Base-by-base conservation (phyloP, 768 basidiomycete genomes). In the Mycena indigotica region DNA sequence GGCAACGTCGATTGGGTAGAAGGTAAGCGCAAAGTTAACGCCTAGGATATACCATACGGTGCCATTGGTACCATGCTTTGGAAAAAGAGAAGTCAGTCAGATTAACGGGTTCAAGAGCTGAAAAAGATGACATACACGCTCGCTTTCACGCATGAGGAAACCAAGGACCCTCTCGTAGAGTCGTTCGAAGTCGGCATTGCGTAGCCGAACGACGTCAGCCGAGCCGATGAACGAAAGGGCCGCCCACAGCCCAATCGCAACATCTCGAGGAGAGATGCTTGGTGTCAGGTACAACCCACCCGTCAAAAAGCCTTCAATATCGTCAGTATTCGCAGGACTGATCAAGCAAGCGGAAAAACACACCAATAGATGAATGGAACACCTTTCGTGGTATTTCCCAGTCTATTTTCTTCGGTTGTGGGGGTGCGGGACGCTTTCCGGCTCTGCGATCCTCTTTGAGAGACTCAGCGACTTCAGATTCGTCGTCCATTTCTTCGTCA, bases 11-110 rank as follows among this genome's bases (percentile, higher is more conserved):
- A 88, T 79, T 2, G 95, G 95, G 66, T 92, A 90, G 50, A 86
- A 72, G 0, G 82, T 72, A 19, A 97, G 80, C 16, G 85, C 90
- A 66, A 86, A 82, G 59, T 91, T 83, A 61, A 90, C 92, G 17
- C 95, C 95, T 24, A 95, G 72, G 56, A 96, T 86, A 70, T 96
- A 97, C 92, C 90, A 83, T 57, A 96, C 84, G 26, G 95, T 91
- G 1, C 95, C 95, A 66, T 97, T 96, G 10, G 87, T 81, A 28
- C 82, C 76, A 68, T 84, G 78, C 85, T 91, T 61, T 28, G 26
- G 32, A 41, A 24, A 30, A 29, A 29, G 24, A 10, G 13, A 24
- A 19, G 13, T 49, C 17, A n/a, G n/a, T n/a, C n/a, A n/a, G n/a
- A n/a, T n/a, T n/a, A n/a, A n/a, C n/a, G n/a, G n/a, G n/a, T n/a